Percentiles rank a stretch among this genome's conserved stretches.
phyloP scores from a whole-genome alignment of 2,329 filamentous ascomycete species.

The Sclerotinia glacialis region DNA sequence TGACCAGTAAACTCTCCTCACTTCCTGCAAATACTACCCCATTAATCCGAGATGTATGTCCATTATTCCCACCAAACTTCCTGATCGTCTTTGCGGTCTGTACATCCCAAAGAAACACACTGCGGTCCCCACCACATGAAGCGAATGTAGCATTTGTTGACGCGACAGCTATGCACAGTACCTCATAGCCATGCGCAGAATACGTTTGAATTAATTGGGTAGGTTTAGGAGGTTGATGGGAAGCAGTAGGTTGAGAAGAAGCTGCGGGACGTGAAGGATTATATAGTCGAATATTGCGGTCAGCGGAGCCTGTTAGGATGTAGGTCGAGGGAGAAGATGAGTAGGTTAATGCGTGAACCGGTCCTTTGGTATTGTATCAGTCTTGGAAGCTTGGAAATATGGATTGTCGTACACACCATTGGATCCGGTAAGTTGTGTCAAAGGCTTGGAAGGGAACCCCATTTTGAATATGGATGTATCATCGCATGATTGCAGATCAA shows the following conservation, averaged over 20 bases:
- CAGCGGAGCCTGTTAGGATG: conserved; percentile 80
- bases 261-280: conserved; percentile 63
- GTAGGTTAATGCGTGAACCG: conserved; percentile 70
- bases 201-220: conserved; percentile 77
- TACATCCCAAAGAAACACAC: conserved; percentile 94
- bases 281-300: conserved; percentile 82
- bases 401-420: conserved; percentile 48
- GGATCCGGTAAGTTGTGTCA: conserved; percentile 56
- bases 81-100: conserved; percentile 72
- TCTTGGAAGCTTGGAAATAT: not conserved
- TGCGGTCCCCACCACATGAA: conserved; percentile 84
- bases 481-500: conserved; percentile 9
- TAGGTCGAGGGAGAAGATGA: conserved; percentile 71
- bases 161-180: conserved; percentile 75
- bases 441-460: conserved; percentile 47
- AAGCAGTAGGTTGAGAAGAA: conserved; percentile 42
- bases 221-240: conserved; percentile 41
- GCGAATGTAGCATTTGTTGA: conserved; percentile 80
- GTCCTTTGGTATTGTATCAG: conserved; percentile 47
- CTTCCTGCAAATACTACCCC: conserved; percentile 75
- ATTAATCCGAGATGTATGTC: conserved; percentile 60
- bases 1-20: conserved; percentile 69
- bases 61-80: conserved; percentile 60
- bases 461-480: conserved; percentile 30
- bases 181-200: conserved; percentile 84